These are phyloP conservation scores for Rhizopogon salebrosus DNA, from an alignment of 768 basidiomycete species.

Conservation along the genomic window DNA sequence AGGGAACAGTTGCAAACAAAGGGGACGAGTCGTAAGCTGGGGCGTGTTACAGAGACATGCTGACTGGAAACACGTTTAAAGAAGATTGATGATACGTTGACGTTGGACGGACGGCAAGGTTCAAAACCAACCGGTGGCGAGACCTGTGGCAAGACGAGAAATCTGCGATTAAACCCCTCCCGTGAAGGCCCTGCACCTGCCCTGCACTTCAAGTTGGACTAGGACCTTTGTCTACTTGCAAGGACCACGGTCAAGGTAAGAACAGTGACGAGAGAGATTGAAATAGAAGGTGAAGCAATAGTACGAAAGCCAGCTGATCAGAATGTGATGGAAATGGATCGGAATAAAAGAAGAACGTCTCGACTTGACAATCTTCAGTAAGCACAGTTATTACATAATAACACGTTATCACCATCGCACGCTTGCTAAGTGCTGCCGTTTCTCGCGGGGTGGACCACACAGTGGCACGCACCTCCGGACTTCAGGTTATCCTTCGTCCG, in stretches of 20 bases:
- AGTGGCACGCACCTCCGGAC: too few relatives aligned
- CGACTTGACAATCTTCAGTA: too few relatives aligned
- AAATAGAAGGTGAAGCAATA: background rate
- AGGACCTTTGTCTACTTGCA: background rate
- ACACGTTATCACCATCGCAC: too few relatives aligned
- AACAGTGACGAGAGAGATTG: background rate
- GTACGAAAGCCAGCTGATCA: background rate
- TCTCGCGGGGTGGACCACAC: background rate
- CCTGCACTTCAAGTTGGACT: too few relatives aligned
- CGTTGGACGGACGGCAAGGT: background rate
- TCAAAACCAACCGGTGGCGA: constrained; percentile 4
- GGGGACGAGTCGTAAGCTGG: constrained; percentile 6
- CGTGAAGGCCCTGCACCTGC: constrained; percentile 16
- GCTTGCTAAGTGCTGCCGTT: background rate
- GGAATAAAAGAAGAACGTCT: background rate
- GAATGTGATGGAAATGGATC: background rate
- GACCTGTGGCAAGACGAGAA: constrained; percentile 14
- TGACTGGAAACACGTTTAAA: constrained; percentile 23
- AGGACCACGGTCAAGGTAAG: background rate
- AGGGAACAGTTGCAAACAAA: constrained; percentile 9
- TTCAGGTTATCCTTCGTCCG: too few relatives aligned
- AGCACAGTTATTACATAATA: too few relatives aligned
- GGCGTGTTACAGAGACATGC: constrained; percentile 29
- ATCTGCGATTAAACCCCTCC: constrained; percentile 20
- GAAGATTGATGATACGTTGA: constrained; percentile 6